Evolutionary conservation across 2,329 filamentous ascomycete species (phyloP), one percentile per base, ranked within the genome.

Genomic region (Cercospora sesami): DNA sequence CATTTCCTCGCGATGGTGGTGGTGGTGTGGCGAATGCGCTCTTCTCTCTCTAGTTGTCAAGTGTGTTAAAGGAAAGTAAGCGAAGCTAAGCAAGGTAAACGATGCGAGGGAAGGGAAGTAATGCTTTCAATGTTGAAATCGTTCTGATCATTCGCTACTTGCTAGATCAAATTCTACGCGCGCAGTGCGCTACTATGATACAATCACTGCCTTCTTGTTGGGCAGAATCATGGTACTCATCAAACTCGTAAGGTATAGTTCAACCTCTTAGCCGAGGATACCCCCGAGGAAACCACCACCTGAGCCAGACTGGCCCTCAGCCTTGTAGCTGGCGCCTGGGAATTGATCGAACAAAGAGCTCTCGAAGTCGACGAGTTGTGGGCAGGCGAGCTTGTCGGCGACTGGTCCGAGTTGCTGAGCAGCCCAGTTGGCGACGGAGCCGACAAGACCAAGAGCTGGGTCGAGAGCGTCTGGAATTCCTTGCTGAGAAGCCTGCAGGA

Each of bases 401-500:
- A 68, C 58, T n/a, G 69, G 71, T 14, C 42, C 69, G 45, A 72
- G 36, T 21, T 68, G 68, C 51, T 66, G 51, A 30, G 31, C 30
- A 64, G 69, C 51, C 59, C 67, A 68, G 30, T 59, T 64, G n/a
- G 64, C 18, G 26, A 69, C 63, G 16, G 68, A 33, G 16, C 68
- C 68, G 10, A 70, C 42, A 9, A 63, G 51, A 45, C 67, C 68
- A 1, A 68, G 36, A 2, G 69, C 61, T 31, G 74, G 76, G 16
- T 65, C 60, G 8, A 76, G 65, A 2, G 77, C 63, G 5, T 73
- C 66, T 5, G 72, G 71, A 3, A 79, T 74, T 14, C 70, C 74
- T 23, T 69, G 67, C 28, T 66, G 63, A 6, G 71, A 65, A 2
- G 69, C 67, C 26, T 79, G 65, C 45, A 79, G 74, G 5, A 74